These are phyloP conservation scores for Hansfordia pulvinata DNA, from an alignment of 2,329 filamentous ascomycete species.

Conservation along the genomic window DNA sequence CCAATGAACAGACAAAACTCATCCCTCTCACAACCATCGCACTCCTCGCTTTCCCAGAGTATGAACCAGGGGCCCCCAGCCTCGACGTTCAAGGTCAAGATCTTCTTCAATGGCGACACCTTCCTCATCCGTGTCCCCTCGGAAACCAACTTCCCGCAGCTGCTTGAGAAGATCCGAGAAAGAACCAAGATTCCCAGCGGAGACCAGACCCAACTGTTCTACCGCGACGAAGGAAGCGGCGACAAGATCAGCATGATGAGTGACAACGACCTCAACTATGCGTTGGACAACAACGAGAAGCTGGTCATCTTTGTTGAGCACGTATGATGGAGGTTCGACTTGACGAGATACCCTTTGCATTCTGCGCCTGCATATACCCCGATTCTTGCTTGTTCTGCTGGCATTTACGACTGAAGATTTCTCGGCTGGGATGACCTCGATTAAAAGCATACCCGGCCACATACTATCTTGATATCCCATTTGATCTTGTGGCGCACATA, in stretches of 20 bases:
- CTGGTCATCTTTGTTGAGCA: constrained; percentile 61
- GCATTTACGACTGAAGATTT: constrained; percentile 10
- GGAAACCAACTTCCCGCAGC: constrained; percentile 63
- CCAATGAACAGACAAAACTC: constrained; percentile 29
- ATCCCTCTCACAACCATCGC: constrained; percentile 36
- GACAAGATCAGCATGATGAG: constrained; percentile 63
- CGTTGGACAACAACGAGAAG: constrained; percentile 76
- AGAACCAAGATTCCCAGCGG: constrained; percentile 59
- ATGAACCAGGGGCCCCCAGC: constrained; percentile 23
- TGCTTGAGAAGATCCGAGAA: constrained; percentile 76
- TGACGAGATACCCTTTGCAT: neutral
- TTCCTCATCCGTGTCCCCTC: constrained; percentile 81
- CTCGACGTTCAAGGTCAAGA: constrained; percentile 77
- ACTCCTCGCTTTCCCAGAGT: constrained; percentile 40
- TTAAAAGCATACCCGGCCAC: constrained; percentile 1
- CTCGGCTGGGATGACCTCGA: constrained; percentile 4
- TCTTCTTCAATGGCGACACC: constrained; percentile 83
- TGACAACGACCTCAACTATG: constrained; percentile 68
- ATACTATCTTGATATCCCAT: no score
- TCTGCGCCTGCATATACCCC: constrained; percentile 11
- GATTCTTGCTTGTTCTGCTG: constrained; percentile 6
- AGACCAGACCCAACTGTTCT: constrained; percentile 67
- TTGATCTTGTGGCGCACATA: constrained; percentile 1
- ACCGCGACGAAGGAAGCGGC: constrained; percentile 71
- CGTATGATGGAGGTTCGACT: constrained; percentile 17